Conservation (phyloP, 1,139 yeast species). For the Candida mesenterica region DNA sequence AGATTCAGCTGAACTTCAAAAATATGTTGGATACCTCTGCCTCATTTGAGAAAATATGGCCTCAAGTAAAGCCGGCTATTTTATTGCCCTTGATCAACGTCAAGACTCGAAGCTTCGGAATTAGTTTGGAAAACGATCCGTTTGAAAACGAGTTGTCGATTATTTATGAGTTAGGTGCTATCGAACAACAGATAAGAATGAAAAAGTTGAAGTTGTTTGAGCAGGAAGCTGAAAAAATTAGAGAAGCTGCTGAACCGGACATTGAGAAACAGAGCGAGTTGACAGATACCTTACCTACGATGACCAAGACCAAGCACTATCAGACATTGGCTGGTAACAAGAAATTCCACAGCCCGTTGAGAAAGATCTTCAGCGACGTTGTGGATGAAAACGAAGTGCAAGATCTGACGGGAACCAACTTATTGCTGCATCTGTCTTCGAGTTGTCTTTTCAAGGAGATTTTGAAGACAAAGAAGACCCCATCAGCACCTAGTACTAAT, state of each 20-base stretch:
- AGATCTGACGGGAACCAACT: not conserved
- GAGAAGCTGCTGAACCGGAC: slow-evolving; percentile 13
- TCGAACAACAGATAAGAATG: slow-evolving; percentile 38
- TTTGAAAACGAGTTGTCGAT: slow-evolving; percentile 41
- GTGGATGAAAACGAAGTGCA: slow-evolving; percentile 8
- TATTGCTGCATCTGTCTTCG: not conserved
- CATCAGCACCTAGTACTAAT: not conserved
- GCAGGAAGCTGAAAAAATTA: slow-evolving; percentile 16
- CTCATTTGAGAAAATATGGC: slow-evolving; percentile 38
- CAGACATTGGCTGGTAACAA: not conserved
- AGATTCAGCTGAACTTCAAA: slow-evolving; percentile 51
- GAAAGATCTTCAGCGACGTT: slow-evolving; percentile 7
- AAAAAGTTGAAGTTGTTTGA: slow-evolving; percentile 33
- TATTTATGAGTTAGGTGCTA: slow-evolving; percentile 37
- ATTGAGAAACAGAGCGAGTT: slow-evolving; percentile 16
- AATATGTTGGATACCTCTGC: slow-evolving; percentile 36
- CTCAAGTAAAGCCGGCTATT: slow-evolving; percentile 29
- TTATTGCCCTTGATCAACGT: slow-evolving; percentile 32
- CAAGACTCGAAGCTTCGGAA: slow-evolving; percentile 32
- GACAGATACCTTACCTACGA: slow-evolving; percentile 7
- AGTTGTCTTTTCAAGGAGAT: not conserved
- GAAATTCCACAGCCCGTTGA: slow-evolving; percentile 12
- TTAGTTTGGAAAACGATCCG: slow-evolving; percentile 41
- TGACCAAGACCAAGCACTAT: not conserved
- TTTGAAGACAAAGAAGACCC: not conserved